Percentiles rank a stretch among this genome's conserved stretches.
Conservation (phyloP, 129 eudicot species). For the Kitagawia praeruptora region DNA sequence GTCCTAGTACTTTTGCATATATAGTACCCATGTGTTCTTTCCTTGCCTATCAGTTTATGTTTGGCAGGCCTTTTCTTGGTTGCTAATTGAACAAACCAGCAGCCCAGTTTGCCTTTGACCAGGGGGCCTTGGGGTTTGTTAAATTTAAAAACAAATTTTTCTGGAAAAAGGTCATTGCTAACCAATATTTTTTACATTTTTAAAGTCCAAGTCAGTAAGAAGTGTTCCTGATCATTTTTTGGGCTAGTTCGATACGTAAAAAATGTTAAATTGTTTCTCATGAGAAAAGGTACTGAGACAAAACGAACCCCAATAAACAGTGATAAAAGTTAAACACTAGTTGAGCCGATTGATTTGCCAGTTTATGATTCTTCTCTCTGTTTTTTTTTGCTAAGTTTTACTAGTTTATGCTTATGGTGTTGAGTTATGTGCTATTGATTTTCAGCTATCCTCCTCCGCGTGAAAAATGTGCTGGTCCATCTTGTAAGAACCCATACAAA, state of each 20-base stretch:
- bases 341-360: neutral
- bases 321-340: neutral
- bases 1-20: neutral
- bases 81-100: neutral
- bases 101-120: neutral
- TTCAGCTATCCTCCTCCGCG: slow-evolving; percentile 90
- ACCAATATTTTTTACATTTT: neutral
- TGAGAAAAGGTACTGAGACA: neutral
- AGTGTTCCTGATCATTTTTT: neutral
- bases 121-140: neutral
- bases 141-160: neutral
- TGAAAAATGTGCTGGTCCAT: slow-evolving; percentile 94
- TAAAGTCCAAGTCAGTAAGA: neutral
- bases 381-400: neutral
- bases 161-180: neutral
- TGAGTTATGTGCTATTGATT: slow-evolving; percentile 10
- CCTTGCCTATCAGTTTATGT: neutral
- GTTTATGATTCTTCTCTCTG: neutral
- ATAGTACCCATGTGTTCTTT: neutral
- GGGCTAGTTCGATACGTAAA: neutral
- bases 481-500: slow-evolving; percentile 69
- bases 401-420: slow-evolving; percentile 12
- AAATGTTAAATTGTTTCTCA: neutral
- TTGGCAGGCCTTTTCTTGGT: neutral
- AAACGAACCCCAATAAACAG: neutral